These are phyloP conservation scores for Acacia confusa DNA, from an alignment of 306 rosid genomes.

Conservation along the genomic window DNA sequence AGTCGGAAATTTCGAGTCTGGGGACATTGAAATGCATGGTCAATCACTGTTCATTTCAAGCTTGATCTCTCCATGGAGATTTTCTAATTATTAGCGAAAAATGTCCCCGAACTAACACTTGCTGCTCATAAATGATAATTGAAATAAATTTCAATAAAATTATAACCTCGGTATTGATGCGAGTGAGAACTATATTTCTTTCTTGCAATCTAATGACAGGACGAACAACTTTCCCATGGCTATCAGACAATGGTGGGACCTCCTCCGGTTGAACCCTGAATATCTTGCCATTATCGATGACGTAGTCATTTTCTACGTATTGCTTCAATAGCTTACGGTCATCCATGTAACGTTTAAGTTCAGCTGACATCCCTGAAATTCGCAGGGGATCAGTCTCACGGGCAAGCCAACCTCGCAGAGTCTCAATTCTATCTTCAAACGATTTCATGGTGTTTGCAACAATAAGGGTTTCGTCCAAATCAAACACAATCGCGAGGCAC, in stretches of 20 bases:
- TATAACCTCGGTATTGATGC: conserved; percentile 91
- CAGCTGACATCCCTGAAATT: conserved; percentile 73
- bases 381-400: conserved; percentile 72
- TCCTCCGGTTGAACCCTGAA: conserved; percentile 84
- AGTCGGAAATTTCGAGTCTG: neutral
- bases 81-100: neutral
- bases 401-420: conserved; percentile 63
- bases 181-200: conserved; percentile 83
- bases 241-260: conserved; percentile 54
- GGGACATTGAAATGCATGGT: neutral
- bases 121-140: neutral
- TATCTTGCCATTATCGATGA: conserved; percentile 69
- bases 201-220: conserved; percentile 84
- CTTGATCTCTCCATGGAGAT: neutral
- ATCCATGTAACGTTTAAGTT: conserved; percentile 79
- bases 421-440: conserved; percentile 87
- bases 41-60: neutral
- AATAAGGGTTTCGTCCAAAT: conserved; percentile 94
- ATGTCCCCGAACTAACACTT: neutral
- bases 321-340: conserved; percentile 84
- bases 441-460: conserved; percentile 98
- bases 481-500: conserved; percentile 91
- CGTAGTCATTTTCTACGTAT: conserved; percentile 59
- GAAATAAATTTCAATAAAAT: neutral
- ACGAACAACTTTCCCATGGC: conserved; percentile 61